These are phyloP conservation scores for Paecilomyces formosus DNA, from an alignment of 2,329 filamentous ascomycete genomes.

Conservation along the genomic window DNA sequence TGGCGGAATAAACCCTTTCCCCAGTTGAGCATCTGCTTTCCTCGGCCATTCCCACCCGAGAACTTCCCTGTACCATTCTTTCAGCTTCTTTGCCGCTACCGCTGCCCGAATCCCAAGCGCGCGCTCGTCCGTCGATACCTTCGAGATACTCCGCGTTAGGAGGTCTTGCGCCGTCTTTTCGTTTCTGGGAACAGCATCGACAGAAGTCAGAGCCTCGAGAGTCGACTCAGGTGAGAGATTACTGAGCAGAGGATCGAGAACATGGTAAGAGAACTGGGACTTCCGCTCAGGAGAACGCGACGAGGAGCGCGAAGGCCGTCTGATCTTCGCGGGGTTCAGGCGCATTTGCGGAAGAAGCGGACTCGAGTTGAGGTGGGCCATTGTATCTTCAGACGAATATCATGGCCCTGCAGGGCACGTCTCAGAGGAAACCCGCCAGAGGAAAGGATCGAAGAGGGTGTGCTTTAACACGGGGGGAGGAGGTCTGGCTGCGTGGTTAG, in stretches of 20 bases:
- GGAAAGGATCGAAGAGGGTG: background rate
- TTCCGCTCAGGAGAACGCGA: slow-evolving; percentile 32
- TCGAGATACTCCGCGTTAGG: slow-evolving; percentile 44
- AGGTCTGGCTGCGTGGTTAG: background rate
- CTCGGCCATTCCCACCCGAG: slow-evolving; percentile 53
- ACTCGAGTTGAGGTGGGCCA: slow-evolving; percentile 18
- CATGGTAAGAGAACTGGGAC: slow-evolving; percentile 26
- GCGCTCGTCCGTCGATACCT: slow-evolving; percentile 49
- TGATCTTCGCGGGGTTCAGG: slow-evolving; percentile 17
- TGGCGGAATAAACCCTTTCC: slow-evolving; percentile 36
- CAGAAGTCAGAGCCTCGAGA: slow-evolving; percentile 41
- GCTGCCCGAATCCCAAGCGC: slow-evolving; percentile 54
- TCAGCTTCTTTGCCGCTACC: slow-evolving; percentile 50
- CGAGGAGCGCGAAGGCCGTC: slow-evolving; percentile 25
- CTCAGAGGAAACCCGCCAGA: background rate
- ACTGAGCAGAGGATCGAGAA: slow-evolving; percentile 42
- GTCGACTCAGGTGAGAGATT: slow-evolving; percentile 49
- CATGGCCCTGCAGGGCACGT: background rate
- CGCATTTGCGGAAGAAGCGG: slow-evolving; percentile 22
- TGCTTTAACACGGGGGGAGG: background rate
- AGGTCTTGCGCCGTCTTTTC: slow-evolving; percentile 31
- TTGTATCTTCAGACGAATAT: slow-evolving; percentile 1
- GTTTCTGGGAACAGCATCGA: slow-evolving; percentile 32
- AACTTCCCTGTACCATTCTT: slow-evolving; percentile 52
- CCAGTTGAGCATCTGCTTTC: slow-evolving; percentile 25